Conservation (phyloP, 2,329 filamentous ascomycete genomes). For the Periconia sp. region DNA sequence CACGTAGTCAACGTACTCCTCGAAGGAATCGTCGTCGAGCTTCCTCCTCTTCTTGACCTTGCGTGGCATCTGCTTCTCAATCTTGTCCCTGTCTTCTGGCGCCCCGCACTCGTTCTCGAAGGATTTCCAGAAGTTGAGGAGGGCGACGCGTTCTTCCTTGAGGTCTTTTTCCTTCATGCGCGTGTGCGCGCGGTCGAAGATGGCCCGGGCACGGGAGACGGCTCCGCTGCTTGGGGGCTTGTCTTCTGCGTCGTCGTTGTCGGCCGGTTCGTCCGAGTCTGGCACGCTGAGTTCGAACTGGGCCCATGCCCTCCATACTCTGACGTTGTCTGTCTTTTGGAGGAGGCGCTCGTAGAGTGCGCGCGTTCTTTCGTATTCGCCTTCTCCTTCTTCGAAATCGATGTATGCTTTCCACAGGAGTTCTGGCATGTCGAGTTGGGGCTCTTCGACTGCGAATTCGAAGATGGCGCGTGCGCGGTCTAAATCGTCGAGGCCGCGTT, state of each 20-base stretch:
- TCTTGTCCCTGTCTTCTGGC: constrained; percentile 75
- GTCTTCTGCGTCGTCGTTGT: constrained; percentile 64
- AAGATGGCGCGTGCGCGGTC: constrained; percentile 90
- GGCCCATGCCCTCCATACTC: constrained; percentile 99
- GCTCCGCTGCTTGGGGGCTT: constrained; percentile 77
- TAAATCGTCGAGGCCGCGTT: constrained; percentile 87
- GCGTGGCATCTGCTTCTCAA: constrained; percentile 92
- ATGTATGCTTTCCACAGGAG: constrained; percentile 98
- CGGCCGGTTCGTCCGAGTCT: constrained; percentile 70
- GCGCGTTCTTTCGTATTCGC: constrained; percentile 83
- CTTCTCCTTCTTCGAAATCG: constrained; percentile 96
- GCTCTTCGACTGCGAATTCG: constrained; percentile 84
- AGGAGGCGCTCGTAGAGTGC: constrained; percentile 87
- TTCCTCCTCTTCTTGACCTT: constrained; percentile 90
- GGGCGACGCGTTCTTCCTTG: constrained; percentile 89
- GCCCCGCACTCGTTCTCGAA: constrained; percentile 89
- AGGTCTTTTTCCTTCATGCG: constrained; percentile 87
- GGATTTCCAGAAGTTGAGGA: constrained; percentile 89
- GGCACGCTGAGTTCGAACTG: constrained; percentile 96
- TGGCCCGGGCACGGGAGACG: constrained; percentile 77
- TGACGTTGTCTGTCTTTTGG: constrained; percentile 96
- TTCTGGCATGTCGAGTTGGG: constrained; percentile 93
- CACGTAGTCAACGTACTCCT: constrained; percentile 96
- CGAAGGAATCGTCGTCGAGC: constrained; percentile 89
- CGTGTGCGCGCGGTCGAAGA: constrained; percentile 87